Evolutionary conservation across 2,329 filamentous ascomycete species (phyloP), one percentile per base, ranked within the genome.

Genomic region (Fusarium hainanense): DNA sequence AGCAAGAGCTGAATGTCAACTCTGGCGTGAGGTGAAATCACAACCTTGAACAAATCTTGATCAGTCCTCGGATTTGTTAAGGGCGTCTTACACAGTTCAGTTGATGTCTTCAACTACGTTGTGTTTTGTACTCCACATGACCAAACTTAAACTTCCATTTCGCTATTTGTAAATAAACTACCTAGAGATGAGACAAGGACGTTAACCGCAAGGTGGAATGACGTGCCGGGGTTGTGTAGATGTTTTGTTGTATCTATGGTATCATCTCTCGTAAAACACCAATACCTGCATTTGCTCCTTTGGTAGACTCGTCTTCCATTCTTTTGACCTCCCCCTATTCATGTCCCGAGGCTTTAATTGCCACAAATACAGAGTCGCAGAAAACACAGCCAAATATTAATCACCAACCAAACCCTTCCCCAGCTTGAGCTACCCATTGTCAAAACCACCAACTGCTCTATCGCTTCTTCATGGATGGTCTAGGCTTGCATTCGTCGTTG

Each of bases 401-500:
- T 49, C 50, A 42, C 21, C 52, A 52, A 56, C 63, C 41, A 47
- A 34, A 40, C 48, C 30, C 40, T 23, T 40, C 32, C 50, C 20
- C 32, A 32, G 49, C 27, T 25, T 51, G 13, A 55, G 20, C 23
- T 27, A 37, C 61, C 55, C 46, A 21, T 42, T 52, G 25, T 42
- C 44, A 54, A 52, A 30, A 21, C 23, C 50, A 52, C 40, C 25
- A 18, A 27, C 28, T 37, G 21, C 21, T 76, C 74, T 86, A 88
- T 78, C 86, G 82, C 82, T 89, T 89, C 85, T 89, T 89, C 48
- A 84, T 81, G 40, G 81, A 85, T 18, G 86, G 85, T n/a, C 87
- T 79, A 27, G 87, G 87, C 81, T 89, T 89, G 81, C 87, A 89
- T 77, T 89, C 87, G 57, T 89, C 87, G 41, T 80, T 80, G 67